Conservation (phyloP, 2,329 filamentous ascomycete genomes). For the Fusarium duplospermum region DNA sequence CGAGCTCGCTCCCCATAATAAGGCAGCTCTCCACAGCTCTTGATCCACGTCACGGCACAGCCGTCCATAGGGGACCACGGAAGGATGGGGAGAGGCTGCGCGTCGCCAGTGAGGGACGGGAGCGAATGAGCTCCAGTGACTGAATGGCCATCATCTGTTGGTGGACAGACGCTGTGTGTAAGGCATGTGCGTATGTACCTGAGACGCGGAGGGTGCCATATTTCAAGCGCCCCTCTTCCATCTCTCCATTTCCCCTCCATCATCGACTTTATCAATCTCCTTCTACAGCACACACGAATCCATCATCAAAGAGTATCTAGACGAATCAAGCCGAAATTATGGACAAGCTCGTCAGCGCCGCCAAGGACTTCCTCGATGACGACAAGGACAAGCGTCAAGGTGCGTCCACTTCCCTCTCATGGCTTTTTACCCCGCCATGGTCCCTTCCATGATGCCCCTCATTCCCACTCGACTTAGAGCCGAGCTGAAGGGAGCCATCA, state of each 20-base stretch:
- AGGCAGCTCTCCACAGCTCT: conserved; percentile 2
- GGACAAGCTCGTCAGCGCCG: conserved; percentile 54
- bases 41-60: conserved; percentile 33
- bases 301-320: background rate
- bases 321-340: conserved; percentile 40
- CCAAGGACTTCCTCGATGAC: conserved; percentile 52
- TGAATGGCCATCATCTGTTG: background rate
- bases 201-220: conserved; percentile 8
- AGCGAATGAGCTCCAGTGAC: background rate
- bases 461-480: background rate
- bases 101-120: background rate
- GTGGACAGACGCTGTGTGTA: background rate
- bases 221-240: conserved; percentile 18
- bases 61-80: background rate
- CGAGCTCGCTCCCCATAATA: conserved; percentile 31
- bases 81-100: background rate
- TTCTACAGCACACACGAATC: background rate
- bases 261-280: conserved; percentile 15
- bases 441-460: conserved; percentile 31
- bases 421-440: conserved; percentile 38
- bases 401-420: conserved; percentile 20
- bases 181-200: conserved; percentile 3
- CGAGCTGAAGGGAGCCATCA: background rate
- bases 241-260: conserved; percentile 13
- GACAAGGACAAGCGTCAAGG: conserved; percentile 45